Evolutionary conservation across 1,139 yeast genomes (phyloP).

Genomic region (Komagataea norvegica): DNA sequence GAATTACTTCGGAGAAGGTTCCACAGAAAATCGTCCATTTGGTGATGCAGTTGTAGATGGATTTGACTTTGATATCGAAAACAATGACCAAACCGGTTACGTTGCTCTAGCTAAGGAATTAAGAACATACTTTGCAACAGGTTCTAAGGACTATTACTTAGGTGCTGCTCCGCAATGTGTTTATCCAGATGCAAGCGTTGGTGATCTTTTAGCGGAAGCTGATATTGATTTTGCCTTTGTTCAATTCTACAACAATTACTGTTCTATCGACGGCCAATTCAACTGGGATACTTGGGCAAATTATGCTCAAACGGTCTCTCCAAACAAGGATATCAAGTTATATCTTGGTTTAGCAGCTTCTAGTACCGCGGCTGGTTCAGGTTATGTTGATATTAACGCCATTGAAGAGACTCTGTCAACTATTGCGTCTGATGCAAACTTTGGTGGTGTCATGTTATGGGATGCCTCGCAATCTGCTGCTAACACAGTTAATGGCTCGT

Average conservation of each 20-base stretch:
- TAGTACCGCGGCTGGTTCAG: conserved; percentile 61
- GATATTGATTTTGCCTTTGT: conserved; percentile 81
- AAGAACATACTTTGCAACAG: conserved; percentile 51
- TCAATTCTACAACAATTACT: conserved; percentile 91
- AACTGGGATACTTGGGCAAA: conserved; percentile 85
- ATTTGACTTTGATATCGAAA: conserved; percentile 69
- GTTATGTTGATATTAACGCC: conserved; percentile 50
- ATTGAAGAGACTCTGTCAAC: conserved; percentile 35
- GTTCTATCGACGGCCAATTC: conserved; percentile 55
- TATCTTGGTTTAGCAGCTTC: conserved; percentile 76
- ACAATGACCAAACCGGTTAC: conserved; percentile 48
- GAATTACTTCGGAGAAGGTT: conserved; percentile 82
- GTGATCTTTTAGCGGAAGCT: conserved; percentile 56
- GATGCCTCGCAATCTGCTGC: conserved; percentile 79
- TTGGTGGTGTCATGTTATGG: conserved; percentile 90
- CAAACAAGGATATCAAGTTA: conserved; percentile 62
- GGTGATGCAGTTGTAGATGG: conserved; percentile 65
- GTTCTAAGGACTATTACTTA: conserved; percentile 64
- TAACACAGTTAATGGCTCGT: conserved; percentile 44
- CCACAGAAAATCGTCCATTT: conserved; percentile 63
- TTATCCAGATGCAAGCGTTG: conserved; percentile 83
- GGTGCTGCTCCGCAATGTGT: conserved; percentile 97
- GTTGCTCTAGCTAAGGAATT: conserved; percentile 58
- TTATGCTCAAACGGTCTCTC: conserved; percentile 57
- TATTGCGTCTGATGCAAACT: conserved; percentile 41